phyloP scores from a whole-genome alignment of 257 asterid genomes.

The Nicotiana paniculata region DNA sequence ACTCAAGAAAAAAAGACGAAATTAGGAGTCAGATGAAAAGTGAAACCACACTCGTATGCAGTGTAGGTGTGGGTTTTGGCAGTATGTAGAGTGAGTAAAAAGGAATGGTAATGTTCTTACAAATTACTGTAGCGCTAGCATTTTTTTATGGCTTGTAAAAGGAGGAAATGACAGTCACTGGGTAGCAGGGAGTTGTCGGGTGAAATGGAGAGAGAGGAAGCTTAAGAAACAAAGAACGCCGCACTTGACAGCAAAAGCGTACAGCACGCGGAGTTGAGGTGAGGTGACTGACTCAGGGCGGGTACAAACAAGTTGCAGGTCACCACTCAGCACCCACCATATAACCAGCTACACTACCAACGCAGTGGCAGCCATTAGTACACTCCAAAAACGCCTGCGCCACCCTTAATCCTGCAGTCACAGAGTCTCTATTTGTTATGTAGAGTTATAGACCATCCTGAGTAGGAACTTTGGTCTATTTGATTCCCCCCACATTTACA shows the following conservation, averaged over 20 bases:
- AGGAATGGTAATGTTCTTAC: neutral
- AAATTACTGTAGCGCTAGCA: neutral
- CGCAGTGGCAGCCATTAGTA: neutral
- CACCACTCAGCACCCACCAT: neutral
- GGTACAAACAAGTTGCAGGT: neutral
- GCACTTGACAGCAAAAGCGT: slow-evolving; percentile 26
- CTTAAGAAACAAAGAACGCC: slow-evolving; percentile 21
- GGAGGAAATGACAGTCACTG: neutral
- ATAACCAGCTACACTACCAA: neutral
- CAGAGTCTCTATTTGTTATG: neutral
- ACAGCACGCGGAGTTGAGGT: slow-evolving; percentile 36
- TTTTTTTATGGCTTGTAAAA: neutral
- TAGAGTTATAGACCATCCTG: neutral
- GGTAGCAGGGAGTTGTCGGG: slow-evolving; percentile 31
- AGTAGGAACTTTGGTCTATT: neutral
- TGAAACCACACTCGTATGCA: slow-evolving; percentile 1
- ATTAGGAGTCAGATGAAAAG: slow-evolving; percentile 3
- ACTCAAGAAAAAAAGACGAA: neutral
- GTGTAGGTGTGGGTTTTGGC: neutral
- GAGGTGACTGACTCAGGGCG: neutral
- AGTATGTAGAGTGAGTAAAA: neutral
- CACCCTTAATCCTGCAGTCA: neutral
- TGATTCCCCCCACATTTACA: neutral
- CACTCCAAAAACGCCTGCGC: neutral
- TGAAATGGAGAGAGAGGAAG: slow-evolving; percentile 14